Evolutionary conservation across 78 protist genomes (phyloP).

Genomic region (Dictyostelium purpureum): DNA sequence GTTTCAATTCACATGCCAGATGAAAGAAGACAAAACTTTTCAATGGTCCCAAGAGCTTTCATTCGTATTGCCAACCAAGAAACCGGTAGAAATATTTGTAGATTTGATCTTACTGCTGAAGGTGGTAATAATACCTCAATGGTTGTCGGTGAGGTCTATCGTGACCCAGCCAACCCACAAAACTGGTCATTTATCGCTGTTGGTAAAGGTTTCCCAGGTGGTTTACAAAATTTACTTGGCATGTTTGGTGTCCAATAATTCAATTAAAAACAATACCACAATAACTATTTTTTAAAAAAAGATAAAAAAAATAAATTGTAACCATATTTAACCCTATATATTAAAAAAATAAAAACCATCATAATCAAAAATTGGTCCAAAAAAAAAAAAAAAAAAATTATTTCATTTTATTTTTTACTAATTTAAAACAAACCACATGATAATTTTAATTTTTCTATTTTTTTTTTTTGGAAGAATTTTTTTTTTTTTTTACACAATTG

Average conservation of each 20-base stretch:
- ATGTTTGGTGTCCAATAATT: too few species aligned
- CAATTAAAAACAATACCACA: too few species aligned
- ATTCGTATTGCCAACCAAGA: constrained; percentile 57
- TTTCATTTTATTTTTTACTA: background rate
- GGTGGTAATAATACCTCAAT: constrained; percentile 27
- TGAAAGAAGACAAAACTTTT: constrained; percentile 46
- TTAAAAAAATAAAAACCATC: too few species aligned
- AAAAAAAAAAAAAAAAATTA: too few species aligned
- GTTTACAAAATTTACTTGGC: constrained; percentile 5
- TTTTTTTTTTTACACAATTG: background rate
- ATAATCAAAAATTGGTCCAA: too few species aligned
- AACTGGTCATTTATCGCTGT: constrained; percentile 32
- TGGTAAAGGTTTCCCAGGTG: constrained; percentile 46
- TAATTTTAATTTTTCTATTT: background rate
- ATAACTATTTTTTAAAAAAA: background rate
- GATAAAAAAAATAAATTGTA: background rate
- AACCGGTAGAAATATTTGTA: constrained; percentile 40
- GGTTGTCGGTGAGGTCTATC: constrained; percentile 31
- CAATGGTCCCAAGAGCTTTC: constrained; percentile 42
- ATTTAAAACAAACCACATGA: too few species aligned
- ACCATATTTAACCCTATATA: background rate
- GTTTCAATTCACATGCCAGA: constrained; percentile 47
- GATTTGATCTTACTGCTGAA: constrained; percentile 22
- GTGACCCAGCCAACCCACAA: constrained; percentile 3
- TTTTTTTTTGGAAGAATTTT: background rate